A percentile compares a stretch with the other conserved stretches of the same genome.
Evolutionary conservation across 345 rosid species (phyloP).

Genomic region (Hevea brasiliensis): DNA sequence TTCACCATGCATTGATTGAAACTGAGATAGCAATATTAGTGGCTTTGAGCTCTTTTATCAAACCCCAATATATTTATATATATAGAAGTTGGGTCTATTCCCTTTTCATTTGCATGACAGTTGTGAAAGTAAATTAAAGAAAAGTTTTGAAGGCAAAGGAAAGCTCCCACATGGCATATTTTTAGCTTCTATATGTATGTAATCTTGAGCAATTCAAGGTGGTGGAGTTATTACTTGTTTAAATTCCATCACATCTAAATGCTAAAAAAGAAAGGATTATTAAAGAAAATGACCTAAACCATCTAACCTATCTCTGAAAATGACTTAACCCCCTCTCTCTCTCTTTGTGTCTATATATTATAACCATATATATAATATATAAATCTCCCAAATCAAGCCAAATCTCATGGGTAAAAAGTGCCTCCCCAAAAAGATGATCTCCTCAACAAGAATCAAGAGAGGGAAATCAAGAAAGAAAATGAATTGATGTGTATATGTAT

Average conservation of each 20-base stretch:
- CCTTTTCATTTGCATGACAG: constrained; percentile 26
- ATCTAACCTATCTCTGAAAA: constrained; percentile 33
- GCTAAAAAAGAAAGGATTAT: not conserved
- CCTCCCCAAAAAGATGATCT: not conserved
- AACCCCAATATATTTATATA: not conserved
- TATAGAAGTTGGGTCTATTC: constrained; percentile 15
- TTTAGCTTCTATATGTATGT: not conserved
- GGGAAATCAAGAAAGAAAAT: no score
- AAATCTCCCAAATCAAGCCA: constrained; percentile 22
- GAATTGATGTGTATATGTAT: no score
- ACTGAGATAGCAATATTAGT: constrained; percentile 23
- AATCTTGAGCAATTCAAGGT: constrained; percentile 7
- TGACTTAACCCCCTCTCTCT: constrained; percentile 17
- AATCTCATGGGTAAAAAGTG: constrained; percentile 21
- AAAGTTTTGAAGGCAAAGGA: constrained; percentile 15
- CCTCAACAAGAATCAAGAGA: no score
- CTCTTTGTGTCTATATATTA: not conserved
- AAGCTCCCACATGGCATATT: constrained; percentile 23
- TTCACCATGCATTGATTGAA: constrained; percentile 22
- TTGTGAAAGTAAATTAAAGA: constrained; percentile 21
- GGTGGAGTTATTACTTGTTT: not conserved
- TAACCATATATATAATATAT: not conserved
- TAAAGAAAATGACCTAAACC: constrained; percentile 43
- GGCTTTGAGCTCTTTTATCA: constrained; percentile 14
- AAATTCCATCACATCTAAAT: constrained; percentile 3